Evolutionary conservation across 768 basidiomycete species (phyloP), one percentile per base, ranked within the genome.

Genomic region (Naganishia vishniacii): DNA sequence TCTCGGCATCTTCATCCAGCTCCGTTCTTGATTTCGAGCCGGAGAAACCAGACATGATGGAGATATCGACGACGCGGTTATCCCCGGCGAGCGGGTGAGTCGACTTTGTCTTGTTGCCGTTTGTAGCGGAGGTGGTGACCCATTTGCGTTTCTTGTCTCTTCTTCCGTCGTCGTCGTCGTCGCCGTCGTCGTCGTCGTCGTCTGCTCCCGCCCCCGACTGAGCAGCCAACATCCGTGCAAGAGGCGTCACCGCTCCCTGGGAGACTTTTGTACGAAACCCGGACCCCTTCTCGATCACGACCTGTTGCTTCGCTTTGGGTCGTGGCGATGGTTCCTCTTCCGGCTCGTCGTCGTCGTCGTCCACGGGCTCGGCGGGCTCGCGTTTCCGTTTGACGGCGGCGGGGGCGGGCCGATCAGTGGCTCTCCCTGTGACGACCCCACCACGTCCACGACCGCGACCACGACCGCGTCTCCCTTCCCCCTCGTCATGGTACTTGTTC

Each of bases 1-100:
- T 95, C 72, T 93, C 90, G 0, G 82, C 82, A 71, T 93, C 91
- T 69, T 98, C 93, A 34, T 87, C 82, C 31, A 80, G 77, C 65
- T 89, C 72, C 18, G 53, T n/a, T n/a, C 67, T 56, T 64, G 67
- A 31, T n/a, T 64, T 34, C 61, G 48, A 15, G 41, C 23, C 23
- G 40, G 32, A 29, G 47, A 62, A 0, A 42, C 47, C 1, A 51
- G 53, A 23, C 65, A 67, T 67, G 51, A 67, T 67, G n/a, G 51
- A 58, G 9, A 46, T 41, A 48, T 67, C 61, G 2, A 67, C 23
- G 23, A 48, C 32, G n/a, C n/a, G n/a, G n/a, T n/a, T n/a, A n/a
- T n/a, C n/a, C n/a, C n/a, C n/a, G n/a, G n/a, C n/a, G n/a, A n/a
- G n/a, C n/a, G n/a, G n/a, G n/a, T n/a, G n/a, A n/a, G n/a, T n/a